A percentile compares a stretch with the other conserved stretches of the same genome.
These are phyloP conservation scores for Colletotrichum truncatum DNA, from an alignment of 2,329 filamentous ascomycete genomes.

Conservation along the genomic window DNA sequence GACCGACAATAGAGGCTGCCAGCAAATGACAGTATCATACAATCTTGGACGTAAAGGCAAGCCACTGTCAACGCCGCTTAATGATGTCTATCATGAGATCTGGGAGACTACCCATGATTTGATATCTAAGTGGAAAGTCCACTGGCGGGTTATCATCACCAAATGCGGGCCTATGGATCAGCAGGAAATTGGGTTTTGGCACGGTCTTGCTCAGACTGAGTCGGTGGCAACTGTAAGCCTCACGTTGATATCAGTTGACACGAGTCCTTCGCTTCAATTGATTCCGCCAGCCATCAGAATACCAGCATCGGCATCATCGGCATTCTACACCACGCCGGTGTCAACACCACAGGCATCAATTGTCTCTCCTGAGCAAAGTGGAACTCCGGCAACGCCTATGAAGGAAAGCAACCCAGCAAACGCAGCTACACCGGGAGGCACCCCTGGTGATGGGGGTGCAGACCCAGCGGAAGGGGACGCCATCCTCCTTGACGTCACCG, in stretches of 20 bases:
- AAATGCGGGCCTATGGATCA: constrained; percentile 75
- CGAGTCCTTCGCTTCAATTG: constrained; percentile 70
- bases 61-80: constrained; percentile 60
- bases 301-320: constrained; percentile 51
- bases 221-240: constrained; percentile 60
- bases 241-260: constrained; percentile 72
- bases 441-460: constrained; percentile 51
- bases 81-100: constrained; percentile 76
- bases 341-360: constrained; percentile 70
- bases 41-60: constrained; percentile 71
- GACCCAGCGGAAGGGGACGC: constrained; percentile 68
- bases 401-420: constrained; percentile 43
- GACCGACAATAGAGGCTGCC: constrained; percentile 80
- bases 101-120: constrained; percentile 83
- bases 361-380: constrained; percentile 68
- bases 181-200: constrained; percentile 71
- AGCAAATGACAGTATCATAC: constrained; percentile 79
- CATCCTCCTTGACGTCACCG: constrained; percentile 75
- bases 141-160: constrained; percentile 81
- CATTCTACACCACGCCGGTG: constrained; percentile 69
- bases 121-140: constrained; percentile 73
- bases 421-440: constrained; percentile 55
- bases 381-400: constrained; percentile 59
- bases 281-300: constrained; percentile 64
- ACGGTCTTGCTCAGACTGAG: constrained; percentile 60